Conservation (phyloP, 257 asterid genomes). For the Przewalskia tangutica region DNA sequence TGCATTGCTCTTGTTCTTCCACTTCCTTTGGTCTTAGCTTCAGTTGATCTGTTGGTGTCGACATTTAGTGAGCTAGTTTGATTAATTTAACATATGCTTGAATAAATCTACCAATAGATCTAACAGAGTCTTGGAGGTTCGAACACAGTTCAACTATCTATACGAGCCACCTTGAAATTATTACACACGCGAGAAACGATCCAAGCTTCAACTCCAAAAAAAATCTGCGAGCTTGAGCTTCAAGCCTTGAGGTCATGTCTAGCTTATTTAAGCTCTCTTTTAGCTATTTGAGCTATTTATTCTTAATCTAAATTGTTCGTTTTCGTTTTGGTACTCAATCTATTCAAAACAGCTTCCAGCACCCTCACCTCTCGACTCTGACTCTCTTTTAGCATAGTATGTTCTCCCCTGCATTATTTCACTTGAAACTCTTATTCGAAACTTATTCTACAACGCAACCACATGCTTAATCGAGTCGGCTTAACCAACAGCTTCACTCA, state of each 20-base stretch:
- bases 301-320: not conserved
- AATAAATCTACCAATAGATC: no score
- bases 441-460: not conserved
- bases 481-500: not conserved
- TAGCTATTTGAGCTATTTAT: no score
- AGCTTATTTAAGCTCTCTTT: no score
- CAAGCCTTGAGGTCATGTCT: no score
- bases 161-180: no score
- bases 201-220: no score
- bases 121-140: no score
- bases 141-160: no score
- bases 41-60: not conserved
- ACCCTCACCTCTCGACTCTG: not conserved
- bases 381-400: not conserved
- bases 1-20: not conserved
- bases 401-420: not conserved
- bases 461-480: not conserved
- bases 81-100: no score
- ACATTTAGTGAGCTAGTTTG: not conserved
- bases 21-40: not conserved
- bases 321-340: not conserved
- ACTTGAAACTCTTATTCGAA: not conserved
- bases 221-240: no score
- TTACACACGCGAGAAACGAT: no score
- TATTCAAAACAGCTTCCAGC: not conserved